A percentile compares a stretch with the other conserved stretches of the same genome.
Conservation (phyloP, 2,329 filamentous ascomycete genomes). For the Fusarium veterinarium region DNA sequence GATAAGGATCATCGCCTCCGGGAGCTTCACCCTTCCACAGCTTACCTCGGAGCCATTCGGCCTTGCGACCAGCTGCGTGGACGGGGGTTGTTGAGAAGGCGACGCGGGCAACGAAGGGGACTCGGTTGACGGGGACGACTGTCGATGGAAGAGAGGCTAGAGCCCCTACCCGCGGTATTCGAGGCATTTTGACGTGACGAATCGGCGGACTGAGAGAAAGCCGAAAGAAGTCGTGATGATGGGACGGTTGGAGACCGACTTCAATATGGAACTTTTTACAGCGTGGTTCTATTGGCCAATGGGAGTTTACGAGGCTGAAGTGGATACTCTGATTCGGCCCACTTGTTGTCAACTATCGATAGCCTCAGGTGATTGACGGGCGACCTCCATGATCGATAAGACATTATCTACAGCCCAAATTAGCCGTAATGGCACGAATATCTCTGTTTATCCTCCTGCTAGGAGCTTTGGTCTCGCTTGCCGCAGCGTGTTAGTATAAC, state of each 20-base stretch:
- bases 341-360: constrained; percentile 31
- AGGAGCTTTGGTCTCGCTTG: constrained; percentile 50
- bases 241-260: constrained; percentile 15
- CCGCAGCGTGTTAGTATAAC: constrained; percentile 56
- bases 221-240: constrained; percentile 28
- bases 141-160: constrained; percentile 48
- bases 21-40: constrained; percentile 56
- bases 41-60: constrained; percentile 54
- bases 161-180: constrained; percentile 54
- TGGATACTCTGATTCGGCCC: constrained; percentile 13
- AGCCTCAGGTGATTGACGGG: constrained; percentile 35
- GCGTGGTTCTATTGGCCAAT: constrained; percentile 42
- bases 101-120: constrained; percentile 44
- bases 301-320: constrained; percentile 38
- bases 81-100: constrained; percentile 50
- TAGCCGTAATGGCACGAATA: constrained; percentile 55
- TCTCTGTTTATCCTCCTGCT: constrained; percentile 52
- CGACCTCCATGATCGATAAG: constrained; percentile 26
- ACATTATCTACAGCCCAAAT: constrained; percentile 4
- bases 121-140: constrained; percentile 40
- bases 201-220: constrained; percentile 6
- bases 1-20: constrained; percentile 54
- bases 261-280: constrained; percentile 46
- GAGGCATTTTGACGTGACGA: constrained; percentile 52
- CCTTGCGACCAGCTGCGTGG: constrained; percentile 46